phyloP scores from a whole-genome alignment of 805 yeast species.

The Kurtzmaniella fragi region DNA sequence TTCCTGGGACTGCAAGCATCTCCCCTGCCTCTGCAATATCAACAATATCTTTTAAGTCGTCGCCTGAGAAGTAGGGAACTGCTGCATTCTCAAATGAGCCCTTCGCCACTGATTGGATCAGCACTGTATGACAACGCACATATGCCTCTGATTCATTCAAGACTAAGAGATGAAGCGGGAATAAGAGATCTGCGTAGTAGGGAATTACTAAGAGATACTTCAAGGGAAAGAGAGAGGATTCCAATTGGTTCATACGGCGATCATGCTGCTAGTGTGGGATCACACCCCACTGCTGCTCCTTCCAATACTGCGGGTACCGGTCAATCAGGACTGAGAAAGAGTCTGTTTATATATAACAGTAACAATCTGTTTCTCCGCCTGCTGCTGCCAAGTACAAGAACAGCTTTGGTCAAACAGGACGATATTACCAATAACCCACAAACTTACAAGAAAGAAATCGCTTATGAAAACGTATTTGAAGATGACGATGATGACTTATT shows the following conservation, averaged over 20 bases:
- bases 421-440: constrained; percentile 2
- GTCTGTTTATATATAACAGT: not conserved
- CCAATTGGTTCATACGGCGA: constrained; percentile 3
- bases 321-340: not conserved
- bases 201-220: too few relatives aligned
- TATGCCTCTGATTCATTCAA: constrained; percentile 29
- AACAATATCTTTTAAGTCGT: not conserved
- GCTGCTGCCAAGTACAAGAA: too few relatives aligned
- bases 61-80: constrained; percentile 23
- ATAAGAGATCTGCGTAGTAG: too few relatives aligned
- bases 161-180: constrained; percentile 17
- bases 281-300: not conserved
- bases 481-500: constrained; percentile 54
- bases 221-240: constrained; percentile 3
- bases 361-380: not conserved
- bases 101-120: constrained; percentile 12
- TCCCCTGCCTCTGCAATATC: not conserved
- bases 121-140: constrained; percentile 23
- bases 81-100: constrained; percentile 24
- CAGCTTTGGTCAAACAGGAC: too few relatives aligned
- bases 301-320: constrained; percentile 1
- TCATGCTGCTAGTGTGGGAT: constrained; percentile 2
- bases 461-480: constrained; percentile 38
- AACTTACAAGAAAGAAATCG: constrained; percentile 16
- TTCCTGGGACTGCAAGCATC: not conserved